Evolutionary conservation across 139 green algal genomes (phyloP).

Genomic region (Zygnema circumcarinatum): DNA sequence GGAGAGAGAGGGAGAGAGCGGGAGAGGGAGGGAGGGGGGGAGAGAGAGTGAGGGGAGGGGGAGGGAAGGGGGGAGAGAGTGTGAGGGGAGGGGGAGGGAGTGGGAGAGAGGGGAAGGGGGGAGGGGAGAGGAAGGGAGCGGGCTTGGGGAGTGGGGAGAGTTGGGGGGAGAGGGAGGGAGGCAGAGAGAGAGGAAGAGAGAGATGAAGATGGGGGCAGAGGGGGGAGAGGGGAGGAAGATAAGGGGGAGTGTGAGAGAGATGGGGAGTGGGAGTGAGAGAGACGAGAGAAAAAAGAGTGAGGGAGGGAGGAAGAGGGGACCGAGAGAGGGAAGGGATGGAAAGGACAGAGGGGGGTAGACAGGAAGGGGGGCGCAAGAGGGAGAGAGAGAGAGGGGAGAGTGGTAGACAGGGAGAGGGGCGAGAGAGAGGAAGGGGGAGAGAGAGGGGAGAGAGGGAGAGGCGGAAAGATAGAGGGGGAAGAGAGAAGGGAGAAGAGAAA

Average conservation of each 20-base stretch:
- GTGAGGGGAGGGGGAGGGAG: neutral
- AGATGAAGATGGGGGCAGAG: neutral
- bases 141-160: neutral
- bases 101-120: neutral
- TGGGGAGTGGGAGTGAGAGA: neutral
- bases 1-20: neutral
- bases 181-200: neutral
- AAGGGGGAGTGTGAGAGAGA: neutral
- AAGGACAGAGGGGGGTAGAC: neutral
- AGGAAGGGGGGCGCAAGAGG: neutral
- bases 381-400: slow-evolving; percentile 11
- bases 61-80: neutral
- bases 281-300: neutral
- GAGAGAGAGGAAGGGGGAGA: neutral
- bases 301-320: neutral
- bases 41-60: neutral
- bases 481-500: neutral
- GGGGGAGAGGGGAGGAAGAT: neutral
- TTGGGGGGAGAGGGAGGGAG: neutral
- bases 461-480: neutral
- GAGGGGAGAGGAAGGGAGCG: neutral
- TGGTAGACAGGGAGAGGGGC: slow-evolving; percentile 5
- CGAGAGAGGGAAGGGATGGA: neutral
- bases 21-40: neutral
- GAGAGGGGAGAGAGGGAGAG: neutral